Evolutionary conservation across 352 stramenopile species (phyloP), one percentile per base, ranked within the genome.

Genomic region (Hyaloperonospora brassicae): DNA sequence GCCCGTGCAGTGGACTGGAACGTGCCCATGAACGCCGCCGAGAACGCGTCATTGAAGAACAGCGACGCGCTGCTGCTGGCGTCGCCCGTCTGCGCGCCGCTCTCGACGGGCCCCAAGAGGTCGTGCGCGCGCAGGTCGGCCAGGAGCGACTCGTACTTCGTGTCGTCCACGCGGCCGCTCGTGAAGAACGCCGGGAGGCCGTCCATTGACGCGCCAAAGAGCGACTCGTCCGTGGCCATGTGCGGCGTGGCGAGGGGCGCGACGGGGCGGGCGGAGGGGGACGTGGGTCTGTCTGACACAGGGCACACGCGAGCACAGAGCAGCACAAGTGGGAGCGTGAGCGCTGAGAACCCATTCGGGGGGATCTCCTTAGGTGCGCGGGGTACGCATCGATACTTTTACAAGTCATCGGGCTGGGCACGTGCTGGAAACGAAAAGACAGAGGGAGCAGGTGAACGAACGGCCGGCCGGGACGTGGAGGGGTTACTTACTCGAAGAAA

Each of bases 21-120:
- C 44, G 70, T 86, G 48, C 79, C 79, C 73, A 86, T 87, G 58
- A 93, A 93, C 11, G 85, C 73, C 14, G 83, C 80, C 11, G 83
- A 89, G 55, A 93, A 89, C 17, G 79, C 76, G 54, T 93, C 77
- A 46, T 93, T 89, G 59, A 91, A 89, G 53, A 93, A 89, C 25
- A 93, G 68, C 50, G 81, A 86, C 22, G 70, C 73, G n/a, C 64
- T 62, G n/a, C 64, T 62, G n/a, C 57, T 31, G 36, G 46, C 42
- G 22, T 62, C 55, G n/a, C 23, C 50, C 27, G 59, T 30, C 11
- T 62, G 51, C 8, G 51, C 45, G 54, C 47, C 58, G 48, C 40
- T 73, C 52, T 89, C 79, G 22, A 86, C 65, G 9, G 83, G 81
- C 1, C 81, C 84, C 25, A 93, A 53, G 8, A 93, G 70, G 67